phyloP scores from a whole-genome alignment of 2,329 filamentous ascomycete species.

The Teratosphaeria destructans region DNA sequence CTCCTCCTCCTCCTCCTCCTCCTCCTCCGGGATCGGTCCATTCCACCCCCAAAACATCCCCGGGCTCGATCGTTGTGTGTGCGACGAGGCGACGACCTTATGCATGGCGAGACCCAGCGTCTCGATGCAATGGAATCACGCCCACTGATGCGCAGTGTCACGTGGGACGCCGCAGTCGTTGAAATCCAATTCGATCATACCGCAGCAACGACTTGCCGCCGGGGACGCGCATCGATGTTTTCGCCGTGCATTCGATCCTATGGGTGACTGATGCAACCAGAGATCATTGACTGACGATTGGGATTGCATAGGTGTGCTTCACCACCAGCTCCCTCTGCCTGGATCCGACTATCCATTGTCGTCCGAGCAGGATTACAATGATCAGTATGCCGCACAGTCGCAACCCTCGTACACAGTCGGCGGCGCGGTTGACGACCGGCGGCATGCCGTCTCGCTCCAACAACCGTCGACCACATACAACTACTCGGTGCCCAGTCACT shows the following conservation, averaged over 20 bases:
- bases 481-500: slow-evolving; percentile 37
- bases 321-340: slow-evolving; percentile 31
- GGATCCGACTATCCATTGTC: slow-evolving; percentile 31
- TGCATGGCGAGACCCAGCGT: background rate
- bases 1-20: too few relatives aligned
- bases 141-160: slow-evolving; percentile 12
- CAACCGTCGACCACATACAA: slow-evolving; percentile 36
- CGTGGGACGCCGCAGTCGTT: slow-evolving; percentile 14
- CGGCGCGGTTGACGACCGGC: slow-evolving; percentile 37
- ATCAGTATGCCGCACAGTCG: slow-evolving; percentile 35
- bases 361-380: slow-evolving; percentile 36
- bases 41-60: background rate
- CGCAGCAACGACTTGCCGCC: background rate
- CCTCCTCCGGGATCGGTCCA: background rate
- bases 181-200: background rate
- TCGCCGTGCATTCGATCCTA: slow-evolving; percentile 8
- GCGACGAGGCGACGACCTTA: background rate
- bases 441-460: slow-evolving; percentile 40
- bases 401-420: slow-evolving; percentile 34
- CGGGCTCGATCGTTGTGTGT: background rate
- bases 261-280: background rate
- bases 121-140: background rate
- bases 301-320: slow-evolving; percentile 25
- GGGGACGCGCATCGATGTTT: slow-evolving; percentile 4
- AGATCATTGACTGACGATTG: background rate